Evolutionary conservation across 495 filamentous ascomycete genomes (phyloP), one percentile per base, ranked within the genome.

Genomic region (Penicillium cinerascens): DNA sequence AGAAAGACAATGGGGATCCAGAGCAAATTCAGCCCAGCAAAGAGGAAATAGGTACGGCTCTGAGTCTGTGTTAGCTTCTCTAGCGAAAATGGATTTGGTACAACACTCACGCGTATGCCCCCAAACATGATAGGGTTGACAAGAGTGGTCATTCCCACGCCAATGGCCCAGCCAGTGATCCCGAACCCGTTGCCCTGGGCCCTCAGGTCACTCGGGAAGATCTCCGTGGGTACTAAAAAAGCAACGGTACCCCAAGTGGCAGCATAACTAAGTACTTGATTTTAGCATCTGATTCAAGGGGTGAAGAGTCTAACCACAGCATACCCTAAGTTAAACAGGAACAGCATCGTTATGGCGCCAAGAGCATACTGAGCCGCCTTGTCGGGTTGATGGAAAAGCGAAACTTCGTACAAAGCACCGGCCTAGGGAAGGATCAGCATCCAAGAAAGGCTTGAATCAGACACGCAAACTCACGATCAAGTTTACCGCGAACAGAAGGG

Each of bases 131-230:
- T 77, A 4, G 76, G 78, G 44, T 78, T 78, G 49, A 81, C 72
- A 36, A 79, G 66, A 16, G 74, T 75, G 18, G 78, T 77, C 67
- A 76, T 73, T 13, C 79, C 78, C 10, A 78, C 77, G 22, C 78
- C 80, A 59, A 82, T 76, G 7, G 78, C 79, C 78, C 78, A 82
- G 5, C 78, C 80, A 21, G 77, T 79, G 17, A 83, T 78, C 0
- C 76, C 76, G 56, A 81, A 82, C 1, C 77, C 77, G 59, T 82
- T 80, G 4, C 78, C 79, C 53, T 82, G 74, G 22, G 78, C 76
- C 38, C 78, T 71, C 27, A 81, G 61, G 37, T 78, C 75, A 15
- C 69, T 70, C 1, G 75, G 75, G 55, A 77, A 81, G 23, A 82
- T 79, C 56, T 82, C 78, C 0, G 77, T 79, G 0, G 77, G 79